phyloP scores from a whole-genome alignment of 208 protist genomes.

The Herpetomonas samuelpessoai region DNA sequence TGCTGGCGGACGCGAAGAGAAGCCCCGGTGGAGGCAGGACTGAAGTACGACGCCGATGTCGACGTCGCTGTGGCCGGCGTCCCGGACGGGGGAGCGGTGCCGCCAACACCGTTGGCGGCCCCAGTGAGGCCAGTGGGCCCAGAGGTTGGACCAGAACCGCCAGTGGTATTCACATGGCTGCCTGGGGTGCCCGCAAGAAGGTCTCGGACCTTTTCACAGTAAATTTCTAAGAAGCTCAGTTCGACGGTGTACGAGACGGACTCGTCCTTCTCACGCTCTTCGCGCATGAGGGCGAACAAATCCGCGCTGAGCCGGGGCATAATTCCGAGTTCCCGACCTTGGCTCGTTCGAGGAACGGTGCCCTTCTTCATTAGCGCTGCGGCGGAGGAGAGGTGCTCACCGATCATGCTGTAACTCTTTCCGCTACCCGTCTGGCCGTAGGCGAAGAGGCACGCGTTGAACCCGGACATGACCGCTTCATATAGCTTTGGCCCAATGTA shows the following conservation, averaged over 20 bases:
- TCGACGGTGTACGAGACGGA: slow-evolving; percentile 78
- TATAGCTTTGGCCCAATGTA: slow-evolving; percentile 89
- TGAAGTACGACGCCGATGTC: too few relatives aligned
- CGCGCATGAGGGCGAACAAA: slow-evolving; percentile 74
- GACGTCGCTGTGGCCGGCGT: too few relatives aligned
- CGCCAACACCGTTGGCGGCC: too few relatives aligned
- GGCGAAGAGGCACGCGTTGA: slow-evolving; percentile 91
- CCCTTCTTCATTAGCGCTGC: slow-evolving; percentile 66
- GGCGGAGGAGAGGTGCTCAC: slow-evolving; percentile 69
- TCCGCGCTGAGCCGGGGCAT: slow-evolving; percentile 91
- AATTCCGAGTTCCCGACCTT: slow-evolving; percentile 87
- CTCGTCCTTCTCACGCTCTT: slow-evolving; percentile 31
- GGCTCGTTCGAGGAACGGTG: too few relatives aligned
- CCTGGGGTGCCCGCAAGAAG: slow-evolving; percentile 89
- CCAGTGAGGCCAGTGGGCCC: slow-evolving; percentile 80
- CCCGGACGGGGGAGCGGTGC: too few relatives aligned
- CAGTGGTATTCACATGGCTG: too few relatives aligned
- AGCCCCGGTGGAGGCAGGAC: too few relatives aligned
- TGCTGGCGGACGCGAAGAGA: slow-evolving; percentile 88
- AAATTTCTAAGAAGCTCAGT: slow-evolving; percentile 97
- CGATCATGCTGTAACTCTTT: slow-evolving; percentile 94
- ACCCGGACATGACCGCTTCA: slow-evolving; percentile 91
- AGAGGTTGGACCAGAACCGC: too few relatives aligned
- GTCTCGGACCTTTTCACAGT: slow-evolving; percentile 97
- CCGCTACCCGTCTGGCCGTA: slow-evolving; percentile 93